Evolutionary conservation across 2,329 filamentous ascomycete species (phyloP).

Genomic region (Xylaria multiplex): DNA sequence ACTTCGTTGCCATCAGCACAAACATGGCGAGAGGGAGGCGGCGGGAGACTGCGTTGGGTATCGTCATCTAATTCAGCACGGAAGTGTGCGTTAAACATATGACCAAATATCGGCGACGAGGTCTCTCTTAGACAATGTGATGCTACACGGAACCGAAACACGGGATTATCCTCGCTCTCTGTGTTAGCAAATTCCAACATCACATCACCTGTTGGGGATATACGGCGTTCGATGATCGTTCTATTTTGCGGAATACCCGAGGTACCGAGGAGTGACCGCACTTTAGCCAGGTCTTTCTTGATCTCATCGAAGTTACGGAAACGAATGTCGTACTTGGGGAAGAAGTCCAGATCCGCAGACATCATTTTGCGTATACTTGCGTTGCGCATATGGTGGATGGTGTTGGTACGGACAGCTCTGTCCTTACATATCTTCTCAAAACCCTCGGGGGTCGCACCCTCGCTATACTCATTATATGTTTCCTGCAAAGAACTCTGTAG

Average conservation of each 20-base stretch:
- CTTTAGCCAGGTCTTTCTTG: constrained; percentile 54
- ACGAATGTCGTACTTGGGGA: constrained; percentile 57
- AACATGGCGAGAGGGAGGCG: constrained; percentile 50
- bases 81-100: constrained; percentile 54
- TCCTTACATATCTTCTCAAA: constrained; percentile 56
- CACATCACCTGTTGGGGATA: constrained; percentile 59
- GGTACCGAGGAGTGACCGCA: constrained; percentile 55
- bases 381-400: constrained; percentile 59
- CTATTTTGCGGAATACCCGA: constrained; percentile 55
- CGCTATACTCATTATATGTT: constrained; percentile 59
- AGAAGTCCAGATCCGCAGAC: constrained; percentile 58
- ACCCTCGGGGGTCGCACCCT: constrained; percentile 55
- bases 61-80: constrained; percentile 49
- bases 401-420: constrained; percentile 54
- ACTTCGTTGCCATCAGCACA: constrained; percentile 54
- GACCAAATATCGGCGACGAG: constrained; percentile 61
- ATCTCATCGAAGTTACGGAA: constrained; percentile 60
- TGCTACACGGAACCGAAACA: constrained; percentile 62
- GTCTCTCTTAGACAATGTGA: constrained; percentile 61
- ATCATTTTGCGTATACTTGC: constrained; percentile 55
- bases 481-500: constrained; percentile 55
- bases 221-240: constrained; percentile 54
- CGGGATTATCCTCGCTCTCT: constrained; percentile 50
- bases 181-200: constrained; percentile 63
- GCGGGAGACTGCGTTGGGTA: constrained; percentile 46